A percentile compares a stretch with the other conserved stretches of the same genome.
These are phyloP conservation scores for Saccharomycopsis amapae DNA, from an alignment of 805 yeast genomes.

Conservation along the genomic window DNA sequence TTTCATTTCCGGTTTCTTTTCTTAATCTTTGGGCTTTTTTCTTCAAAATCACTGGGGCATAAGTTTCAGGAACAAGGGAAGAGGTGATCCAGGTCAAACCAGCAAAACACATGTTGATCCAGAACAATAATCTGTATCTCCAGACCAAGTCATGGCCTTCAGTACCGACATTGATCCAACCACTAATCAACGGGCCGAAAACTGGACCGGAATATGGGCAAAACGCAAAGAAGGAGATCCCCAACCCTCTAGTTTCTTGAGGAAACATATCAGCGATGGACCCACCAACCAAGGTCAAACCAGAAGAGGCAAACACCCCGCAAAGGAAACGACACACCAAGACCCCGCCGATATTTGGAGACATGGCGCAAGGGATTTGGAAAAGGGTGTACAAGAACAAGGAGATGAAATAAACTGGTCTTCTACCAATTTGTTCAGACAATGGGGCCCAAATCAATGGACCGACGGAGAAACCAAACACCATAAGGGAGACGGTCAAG, in stretches of 20 bases:
- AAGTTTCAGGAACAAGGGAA: constrained; percentile 77
- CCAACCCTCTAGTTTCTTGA: constrained; percentile 75
- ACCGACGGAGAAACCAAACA: constrained; percentile 79
- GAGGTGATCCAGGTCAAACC: constrained; percentile 73
- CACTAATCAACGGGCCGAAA: constrained; percentile 80
- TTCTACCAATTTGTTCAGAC: constrained; percentile 78
- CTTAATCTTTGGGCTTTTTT: constrained; percentile 58
- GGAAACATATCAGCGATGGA: constrained; percentile 85
- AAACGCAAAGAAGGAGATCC: constrained; percentile 85
- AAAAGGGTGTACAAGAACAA: constrained; percentile 67
- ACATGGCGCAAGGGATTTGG: constrained; percentile 81
- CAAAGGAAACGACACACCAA: constrained; percentile 78
- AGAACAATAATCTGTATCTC: constrained; percentile 62
- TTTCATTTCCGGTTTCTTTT: constrained; percentile 72
- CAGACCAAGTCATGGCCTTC: constrained; percentile 27
- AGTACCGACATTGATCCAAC: constrained; percentile 73
- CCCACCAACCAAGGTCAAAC: constrained; percentile 83
- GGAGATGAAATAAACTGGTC: constrained; percentile 74
- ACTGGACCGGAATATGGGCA: constrained; percentile 94
- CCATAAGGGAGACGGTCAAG: constrained; percentile 79
- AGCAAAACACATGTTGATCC: constrained; percentile 92
- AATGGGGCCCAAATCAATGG: constrained; percentile 88
- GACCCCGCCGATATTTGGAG: constrained; percentile 75
- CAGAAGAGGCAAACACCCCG: constrained; percentile 82
- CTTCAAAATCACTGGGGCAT: constrained; percentile 73